Evolutionary conservation across 2,329 filamentous ascomycete genomes (phyloP), one percentile per base, ranked within the genome.

Genomic region (Venturia asperata): DNA sequence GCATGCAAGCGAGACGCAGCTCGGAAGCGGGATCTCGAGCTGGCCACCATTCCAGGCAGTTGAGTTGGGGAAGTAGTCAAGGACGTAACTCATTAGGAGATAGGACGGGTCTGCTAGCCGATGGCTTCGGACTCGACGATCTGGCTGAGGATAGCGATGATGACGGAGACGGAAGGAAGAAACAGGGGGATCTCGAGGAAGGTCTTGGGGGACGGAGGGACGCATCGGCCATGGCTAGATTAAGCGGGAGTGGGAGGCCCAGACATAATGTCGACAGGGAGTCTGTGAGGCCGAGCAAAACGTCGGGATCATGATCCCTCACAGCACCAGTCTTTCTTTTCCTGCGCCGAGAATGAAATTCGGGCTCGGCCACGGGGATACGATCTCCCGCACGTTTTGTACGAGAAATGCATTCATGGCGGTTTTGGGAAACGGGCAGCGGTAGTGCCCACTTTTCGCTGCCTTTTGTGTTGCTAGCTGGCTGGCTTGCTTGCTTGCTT

Each of bases 1-100:
- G 91, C 73, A 97, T 99, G 91, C 94, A 97, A 74, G 83, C 89
- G 7, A 83, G 93, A 69, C 83, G 94, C 69, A 94, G 89, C 70
- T 75, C 78, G 70, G 67, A 63, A 39, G 84, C 87, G 17, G 68
- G 66, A 42, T 58, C 78, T 64, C 86, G 85, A 72, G 87, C 86
- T 71, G 77, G 74, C 39, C 37, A 58, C 5, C 74, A 68, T 71
- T 82, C 85, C 61, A 85, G 86, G 72, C 85, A 84, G 69, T 75
- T 76, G 72, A 85, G 81, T 66, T 82, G 83, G 67, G 84, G 78
- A 64, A 78, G 79, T 34, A 69, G 67, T 24, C 68, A 66, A 56
- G 68, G 67, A 37, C 67, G 70, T 43, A 68, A 67, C 73, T 80
- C 68, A 37, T 55, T 71, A 47, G 79, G 85, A 45, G 91, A 94